Evolutionary conservation across 176 grass and related monocot species (phyloP).

Genomic region (Aegilops longissima): DNA sequence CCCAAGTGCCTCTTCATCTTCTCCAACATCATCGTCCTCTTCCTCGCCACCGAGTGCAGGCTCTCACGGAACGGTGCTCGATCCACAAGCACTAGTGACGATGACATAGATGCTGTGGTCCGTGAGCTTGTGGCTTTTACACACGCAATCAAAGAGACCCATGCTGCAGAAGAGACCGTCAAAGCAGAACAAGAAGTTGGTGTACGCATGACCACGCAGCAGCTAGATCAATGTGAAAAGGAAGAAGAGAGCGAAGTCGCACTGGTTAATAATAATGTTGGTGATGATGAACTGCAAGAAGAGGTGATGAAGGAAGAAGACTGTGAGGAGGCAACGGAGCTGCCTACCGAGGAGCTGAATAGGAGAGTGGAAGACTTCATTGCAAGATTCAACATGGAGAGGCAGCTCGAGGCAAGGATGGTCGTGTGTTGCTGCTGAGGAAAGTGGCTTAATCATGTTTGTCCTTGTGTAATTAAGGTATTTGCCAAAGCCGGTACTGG

Average conservation of each 20-base stretch:
- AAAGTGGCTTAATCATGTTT: neutral
- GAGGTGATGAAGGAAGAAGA: neutral
- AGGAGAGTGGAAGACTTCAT: slow-evolving; percentile 81
- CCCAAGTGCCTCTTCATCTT: slow-evolving; percentile 66
- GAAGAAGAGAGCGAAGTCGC: neutral
- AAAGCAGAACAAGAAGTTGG: neutral
- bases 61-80: neutral
- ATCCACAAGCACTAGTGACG: neutral
- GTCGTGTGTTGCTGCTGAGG: slow-evolving; percentile 23
- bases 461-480: neutral
- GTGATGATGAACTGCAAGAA: neutral
- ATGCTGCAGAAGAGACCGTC: neutral
- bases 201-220: neutral
- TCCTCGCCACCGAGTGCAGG: slow-evolving; percentile 56
- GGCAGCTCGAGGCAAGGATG: slow-evolving; percentile 65
- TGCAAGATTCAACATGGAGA: slow-evolving; percentile 78
- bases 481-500: neutral
- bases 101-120: neutral
- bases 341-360: slow-evolving; percentile 56
- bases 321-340: neutral
- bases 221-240: neutral
- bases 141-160: neutral
- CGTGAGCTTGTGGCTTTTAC: neutral
- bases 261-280: neutral
- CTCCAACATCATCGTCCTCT: slow-evolving; percentile 73